Evolutionary conservation across 192 early-diverging fungal species (phyloP).

Genomic region (Coemansia sp.): DNA sequence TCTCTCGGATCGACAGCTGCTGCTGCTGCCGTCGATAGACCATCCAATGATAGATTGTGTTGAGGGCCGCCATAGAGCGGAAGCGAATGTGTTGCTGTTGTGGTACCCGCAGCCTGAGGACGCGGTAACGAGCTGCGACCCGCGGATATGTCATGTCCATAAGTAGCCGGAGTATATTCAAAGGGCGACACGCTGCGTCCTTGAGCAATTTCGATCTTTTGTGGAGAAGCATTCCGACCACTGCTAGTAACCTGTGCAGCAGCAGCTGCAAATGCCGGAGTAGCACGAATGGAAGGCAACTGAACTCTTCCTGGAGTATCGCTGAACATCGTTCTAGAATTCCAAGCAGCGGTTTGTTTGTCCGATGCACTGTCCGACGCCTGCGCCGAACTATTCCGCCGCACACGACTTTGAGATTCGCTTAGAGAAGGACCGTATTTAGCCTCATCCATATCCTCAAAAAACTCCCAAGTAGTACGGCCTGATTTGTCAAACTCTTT

Average conservation of each 20-base stretch:
- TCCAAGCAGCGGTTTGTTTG: background rate
- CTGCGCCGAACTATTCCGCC: conserved; percentile 8
- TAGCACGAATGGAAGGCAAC: conserved; percentile 40
- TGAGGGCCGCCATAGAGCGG: background rate
- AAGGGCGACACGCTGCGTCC: conserved; percentile 12
- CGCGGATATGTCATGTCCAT: conserved; percentile 6
- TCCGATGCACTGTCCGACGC: conserved; percentile 3
- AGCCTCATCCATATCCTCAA: conserved; percentile 46
- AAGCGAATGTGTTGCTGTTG: background rate
- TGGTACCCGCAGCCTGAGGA: background rate
- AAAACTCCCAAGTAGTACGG: conserved; percentile 49
- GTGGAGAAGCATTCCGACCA: background rate
- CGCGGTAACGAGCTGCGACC: conserved; percentile 8
- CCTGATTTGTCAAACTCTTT: conserved; percentile 20
- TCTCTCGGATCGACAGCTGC: background rate
- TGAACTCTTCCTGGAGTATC: conserved; percentile 39
- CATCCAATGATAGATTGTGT: background rate
- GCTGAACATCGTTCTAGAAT: conserved; percentile 18
- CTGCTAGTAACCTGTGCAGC: background rate
- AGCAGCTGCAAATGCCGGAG: conserved; percentile 7
- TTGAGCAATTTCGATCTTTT: background rate
- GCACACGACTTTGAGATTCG: background rate
- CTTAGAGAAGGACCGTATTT: conserved; percentile 19
- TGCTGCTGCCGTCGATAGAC: background rate
- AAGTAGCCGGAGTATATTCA: background rate